Conservation (phyloP, 805 yeast species). For the Ogataea nonfermentans region DNA sequence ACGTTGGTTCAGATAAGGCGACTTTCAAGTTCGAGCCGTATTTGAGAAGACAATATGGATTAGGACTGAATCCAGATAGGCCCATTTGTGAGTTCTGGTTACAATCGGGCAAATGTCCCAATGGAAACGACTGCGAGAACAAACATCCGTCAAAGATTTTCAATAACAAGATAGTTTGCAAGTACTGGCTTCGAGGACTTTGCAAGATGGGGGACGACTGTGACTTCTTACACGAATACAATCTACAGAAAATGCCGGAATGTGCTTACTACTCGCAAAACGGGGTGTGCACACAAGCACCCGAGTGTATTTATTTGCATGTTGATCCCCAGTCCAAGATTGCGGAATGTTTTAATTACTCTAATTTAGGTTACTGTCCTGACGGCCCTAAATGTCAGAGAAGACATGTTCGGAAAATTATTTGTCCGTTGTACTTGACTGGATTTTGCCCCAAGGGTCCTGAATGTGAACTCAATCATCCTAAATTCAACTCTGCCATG, state of each 20-base stretch:
- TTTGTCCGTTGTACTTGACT: slow-evolving; percentile 77
- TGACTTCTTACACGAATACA: slow-evolving; percentile 94
- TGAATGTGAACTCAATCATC: slow-evolving; percentile 78
- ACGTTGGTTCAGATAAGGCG: slow-evolving; percentile 11
- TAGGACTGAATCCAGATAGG: slow-evolving; percentile 84
- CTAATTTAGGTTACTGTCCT: slow-evolving; percentile 84
- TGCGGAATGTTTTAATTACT: slow-evolving; percentile 81
- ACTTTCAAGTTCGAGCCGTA: slow-evolving; percentile 73
- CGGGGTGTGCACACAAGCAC: slow-evolving; percentile 86
- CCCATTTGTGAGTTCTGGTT: slow-evolving; percentile 78
- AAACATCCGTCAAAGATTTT: slow-evolving; percentile 68
- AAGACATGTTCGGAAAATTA: slow-evolving; percentile 71
- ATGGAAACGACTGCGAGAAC: slow-evolving; percentile 81
- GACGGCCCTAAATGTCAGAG: slow-evolving; percentile 84
- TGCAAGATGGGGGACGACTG: slow-evolving; percentile 97
- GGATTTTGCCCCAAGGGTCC: slow-evolving; percentile 95
- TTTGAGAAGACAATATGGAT: slow-evolving; percentile 72
- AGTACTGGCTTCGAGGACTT: slow-evolving; percentile 96
- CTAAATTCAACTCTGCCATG: slow-evolving; percentile 55
- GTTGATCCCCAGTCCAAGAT: slow-evolving; percentile 85
- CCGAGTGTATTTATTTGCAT: slow-evolving; percentile 91
- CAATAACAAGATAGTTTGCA: slow-evolving; percentile 83
- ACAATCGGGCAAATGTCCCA: slow-evolving; percentile 67
- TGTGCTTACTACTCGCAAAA: slow-evolving; percentile 82
- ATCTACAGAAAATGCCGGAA: slow-evolving; percentile 93